Base-by-base conservation (phyloP, 2,329 filamentous ascomycete genomes). In the Talaromyces pinophilus region DNA sequence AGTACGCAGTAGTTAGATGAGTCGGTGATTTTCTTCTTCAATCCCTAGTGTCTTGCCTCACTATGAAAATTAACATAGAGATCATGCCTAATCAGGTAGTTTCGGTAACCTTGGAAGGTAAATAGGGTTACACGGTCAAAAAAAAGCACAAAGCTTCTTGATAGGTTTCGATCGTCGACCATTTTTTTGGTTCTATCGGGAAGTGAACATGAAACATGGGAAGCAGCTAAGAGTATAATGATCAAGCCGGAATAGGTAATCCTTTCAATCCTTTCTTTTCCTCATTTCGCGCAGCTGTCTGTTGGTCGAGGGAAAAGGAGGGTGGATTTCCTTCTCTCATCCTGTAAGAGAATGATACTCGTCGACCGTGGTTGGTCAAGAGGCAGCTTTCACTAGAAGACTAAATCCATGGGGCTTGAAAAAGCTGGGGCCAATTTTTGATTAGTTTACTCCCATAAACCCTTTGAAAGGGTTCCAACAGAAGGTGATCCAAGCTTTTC, bases 341-440 rank as follows among this genome's bases (percentile, higher is more conserved):
- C 11, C 52, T 13, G 19, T 19, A 19, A 19, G 6, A 54, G 8
- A 5, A 33, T n/a, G 15, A 22, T 22, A 35, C 52, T 55, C 7
- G n/a, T 35, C 52, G n/a, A 33, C 5, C 10, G 17, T 55, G 17
- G 35, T 38, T 55, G 52, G 52, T 5, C n/a, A 5, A 38, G 8
- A 35, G 17, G 7, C 7, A 55, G 28, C 28, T 19, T 10, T 30
- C 15, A 42, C 5, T 25, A 25, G 25, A 25, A 25, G 4, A 25
- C 25, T 25, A 4, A 4, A n/a, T 42, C 6, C 7, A 48, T 48
- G 44, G 44, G 44, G 28, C 17, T 17, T 19, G 5, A 25, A 30
- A 6, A 55, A 55, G 52, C 52, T 35, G 52, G 52, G 30, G 10
- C 54, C 54, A 57, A 38, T 22, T 35, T 55, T 55, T 52, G 5